Evolutionary conservation across 768 basidiomycete species (phyloP).

Genomic region (Cyclocybe cylindracea): DNA sequence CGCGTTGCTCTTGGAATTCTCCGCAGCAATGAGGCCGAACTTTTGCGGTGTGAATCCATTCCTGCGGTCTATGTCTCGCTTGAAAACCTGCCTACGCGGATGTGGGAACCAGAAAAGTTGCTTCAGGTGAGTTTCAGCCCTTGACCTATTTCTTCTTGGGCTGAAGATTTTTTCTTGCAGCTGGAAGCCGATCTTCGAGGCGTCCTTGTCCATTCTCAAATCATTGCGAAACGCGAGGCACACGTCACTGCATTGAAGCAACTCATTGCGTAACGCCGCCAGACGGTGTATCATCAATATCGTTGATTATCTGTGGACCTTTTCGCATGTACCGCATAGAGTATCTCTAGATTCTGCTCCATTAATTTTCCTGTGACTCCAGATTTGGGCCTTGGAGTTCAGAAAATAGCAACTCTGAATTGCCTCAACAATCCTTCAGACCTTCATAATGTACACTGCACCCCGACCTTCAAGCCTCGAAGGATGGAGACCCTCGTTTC

Average conservation of each 20-base stretch:
- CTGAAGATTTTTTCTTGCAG: conserved; percentile 27
- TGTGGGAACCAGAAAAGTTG: conserved; percentile 93
- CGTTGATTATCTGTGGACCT: too few species aligned
- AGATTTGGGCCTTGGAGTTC: too few species aligned
- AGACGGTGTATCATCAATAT: too few species aligned
- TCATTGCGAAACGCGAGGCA: conserved; percentile 51
- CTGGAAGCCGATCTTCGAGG: conserved; percentile 58
- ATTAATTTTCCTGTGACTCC: too few species aligned
- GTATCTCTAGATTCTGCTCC: too few species aligned
- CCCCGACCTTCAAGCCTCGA: too few species aligned
- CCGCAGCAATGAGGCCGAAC: conserved; percentile 79
- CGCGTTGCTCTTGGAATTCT: conserved; percentile 89
- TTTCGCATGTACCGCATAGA: too few species aligned
- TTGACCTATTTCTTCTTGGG: not conserved
- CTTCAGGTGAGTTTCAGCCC: conserved; percentile 63
- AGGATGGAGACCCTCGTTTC: too few species aligned
- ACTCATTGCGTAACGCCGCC: conserved; percentile 32
- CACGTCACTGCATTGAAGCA: conserved; percentile 50
- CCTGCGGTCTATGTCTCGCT: conserved; percentile 88
- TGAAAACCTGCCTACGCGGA: conserved; percentile 85
- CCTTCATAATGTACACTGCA: too few species aligned
- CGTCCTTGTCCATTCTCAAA: conserved; percentile 53
- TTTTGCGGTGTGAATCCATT: conserved; percentile 81
- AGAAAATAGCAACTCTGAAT: too few species aligned
- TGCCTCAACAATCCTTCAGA: too few species aligned